Evolutionary conservation across 331 rosid genomes (phyloP).

Genomic region (Quercus lobata): DNA sequence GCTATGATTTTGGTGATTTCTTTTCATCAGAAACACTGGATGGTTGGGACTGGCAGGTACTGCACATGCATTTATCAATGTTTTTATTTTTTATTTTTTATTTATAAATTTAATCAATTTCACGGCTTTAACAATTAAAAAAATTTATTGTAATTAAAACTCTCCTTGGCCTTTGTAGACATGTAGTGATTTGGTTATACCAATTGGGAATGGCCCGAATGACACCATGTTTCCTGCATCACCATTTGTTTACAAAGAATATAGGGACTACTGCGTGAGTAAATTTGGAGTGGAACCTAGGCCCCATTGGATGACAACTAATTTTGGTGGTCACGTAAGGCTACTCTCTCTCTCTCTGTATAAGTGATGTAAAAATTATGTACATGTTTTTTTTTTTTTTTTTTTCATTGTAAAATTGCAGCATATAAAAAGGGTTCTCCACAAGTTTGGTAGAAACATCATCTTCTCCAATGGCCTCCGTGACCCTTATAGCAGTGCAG

Average conservation of each 20-base stretch:
- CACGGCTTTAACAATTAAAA: no score
- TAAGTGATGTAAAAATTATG: background rate
- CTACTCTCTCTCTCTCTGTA: background rate
- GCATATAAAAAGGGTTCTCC: background rate
- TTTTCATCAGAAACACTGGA: background rate
- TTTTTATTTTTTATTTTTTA: no score
- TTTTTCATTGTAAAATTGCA: background rate
- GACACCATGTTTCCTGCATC: constrained; percentile 25
- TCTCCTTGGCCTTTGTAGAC: background rate
- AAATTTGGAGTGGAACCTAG: constrained; percentile 20
- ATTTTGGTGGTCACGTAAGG: constrained; percentile 26
- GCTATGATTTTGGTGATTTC: background rate
- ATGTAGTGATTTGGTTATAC: constrained; percentile 29
- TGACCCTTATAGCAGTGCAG: constrained; percentile 15
- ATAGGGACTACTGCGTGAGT: constrained; percentile 4
- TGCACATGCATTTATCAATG: background rate
- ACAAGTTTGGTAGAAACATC: constrained; percentile 17
- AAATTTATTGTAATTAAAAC: no score
- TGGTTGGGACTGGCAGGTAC: constrained; percentile 19
- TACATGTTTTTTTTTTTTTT: background rate
- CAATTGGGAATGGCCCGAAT: constrained; percentile 7
- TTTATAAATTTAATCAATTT: background rate
- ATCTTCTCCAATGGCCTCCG: constrained; percentile 20
- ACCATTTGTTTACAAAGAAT: constrained; percentile 6
- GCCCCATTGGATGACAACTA: constrained; percentile 31